Evolutionary conservation across 78 protist genomes (phyloP).

Genomic region (Dictyostelium brefeldianum): DNA sequence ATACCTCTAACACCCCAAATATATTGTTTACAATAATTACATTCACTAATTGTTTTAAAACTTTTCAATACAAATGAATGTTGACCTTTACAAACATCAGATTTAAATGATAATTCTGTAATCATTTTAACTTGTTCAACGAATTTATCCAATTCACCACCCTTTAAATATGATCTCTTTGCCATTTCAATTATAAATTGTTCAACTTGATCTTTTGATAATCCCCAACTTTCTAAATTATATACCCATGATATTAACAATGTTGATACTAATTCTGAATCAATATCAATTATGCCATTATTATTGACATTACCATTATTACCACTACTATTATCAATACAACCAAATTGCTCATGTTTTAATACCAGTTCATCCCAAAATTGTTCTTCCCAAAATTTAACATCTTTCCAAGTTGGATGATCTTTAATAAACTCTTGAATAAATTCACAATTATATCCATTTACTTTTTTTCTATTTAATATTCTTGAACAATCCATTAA

Average conservation of each 20-base stretch:
- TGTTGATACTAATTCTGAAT: constrained; percentile 49
- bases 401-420: constrained; percentile 77
- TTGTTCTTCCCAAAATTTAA: constrained; percentile 64
- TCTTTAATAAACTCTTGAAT: constrained; percentile 79
- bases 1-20: constrained; percentile 81
- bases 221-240: constrained; percentile 63
- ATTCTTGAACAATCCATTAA: constrained; percentile 69
- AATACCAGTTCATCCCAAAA: constrained; percentile 73
- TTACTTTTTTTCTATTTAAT: constrained; percentile 46
- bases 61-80: constrained; percentile 67
- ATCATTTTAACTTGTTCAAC: constrained; percentile 5
- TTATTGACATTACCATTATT: neutral
- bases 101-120: constrained; percentile 36
- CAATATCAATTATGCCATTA: constrained; percentile 18
- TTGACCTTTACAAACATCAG: constrained; percentile 44
- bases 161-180: constrained; percentile 28
- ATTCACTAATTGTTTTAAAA: constrained; percentile 56
- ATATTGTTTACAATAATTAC: constrained; percentile 61
- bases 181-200: constrained; percentile 33
- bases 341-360: constrained; percentile 74
- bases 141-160: neutral
- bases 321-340: neutral
- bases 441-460: constrained; percentile 66
- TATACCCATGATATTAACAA: constrained; percentile 47
- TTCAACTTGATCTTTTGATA: constrained; percentile 37